Percentiles rank a stretch among this genome's conserved stretches.
Evolutionary conservation across 2,329 filamentous ascomycete species (phyloP).

Genomic region (Dryadomyces quercivorus): DNA sequence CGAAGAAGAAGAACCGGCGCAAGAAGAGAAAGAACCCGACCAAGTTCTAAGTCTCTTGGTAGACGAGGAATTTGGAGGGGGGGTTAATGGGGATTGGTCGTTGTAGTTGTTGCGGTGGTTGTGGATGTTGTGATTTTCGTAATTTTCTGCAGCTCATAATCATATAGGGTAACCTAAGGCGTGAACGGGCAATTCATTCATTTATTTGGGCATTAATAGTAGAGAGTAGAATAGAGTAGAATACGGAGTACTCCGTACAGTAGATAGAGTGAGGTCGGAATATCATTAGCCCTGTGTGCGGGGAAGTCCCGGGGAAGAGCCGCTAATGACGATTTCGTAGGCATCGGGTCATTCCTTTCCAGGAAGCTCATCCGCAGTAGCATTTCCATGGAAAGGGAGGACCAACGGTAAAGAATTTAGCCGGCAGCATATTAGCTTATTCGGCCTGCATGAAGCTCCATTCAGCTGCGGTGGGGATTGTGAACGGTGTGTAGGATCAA

Average conservation of each 20-base stretch:
- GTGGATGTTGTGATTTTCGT: background rate
- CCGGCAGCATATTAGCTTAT: background rate
- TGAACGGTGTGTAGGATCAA: background rate
- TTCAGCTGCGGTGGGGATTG: background rate
- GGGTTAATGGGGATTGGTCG: background rate
- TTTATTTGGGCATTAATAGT: background rate
- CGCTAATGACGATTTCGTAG: too few species aligned
- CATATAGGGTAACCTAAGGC: background rate
- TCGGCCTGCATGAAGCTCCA: background rate
- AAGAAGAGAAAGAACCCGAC: constrained; percentile 26
- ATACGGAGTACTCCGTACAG: background rate
- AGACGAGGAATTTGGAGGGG: background rate
- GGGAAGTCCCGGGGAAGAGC: background rate
- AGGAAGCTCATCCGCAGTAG: too few species aligned
- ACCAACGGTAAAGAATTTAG: background rate
- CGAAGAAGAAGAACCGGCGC: constrained; percentile 24
- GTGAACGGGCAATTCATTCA: background rate
- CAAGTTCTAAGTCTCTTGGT: background rate
- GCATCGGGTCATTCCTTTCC: too few species aligned
- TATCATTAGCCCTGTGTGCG: constrained; percentile 9
- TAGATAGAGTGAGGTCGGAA: constrained; percentile 1
- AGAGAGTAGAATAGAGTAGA: background rate
- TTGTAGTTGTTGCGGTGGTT: background rate
- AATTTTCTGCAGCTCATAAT: background rate
- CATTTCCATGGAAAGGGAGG: too few species aligned